These are phyloP conservation scores for Suhomyces emberorum DNA, from an alignment of 805 yeast species.

Conservation along the genomic window DNA sequence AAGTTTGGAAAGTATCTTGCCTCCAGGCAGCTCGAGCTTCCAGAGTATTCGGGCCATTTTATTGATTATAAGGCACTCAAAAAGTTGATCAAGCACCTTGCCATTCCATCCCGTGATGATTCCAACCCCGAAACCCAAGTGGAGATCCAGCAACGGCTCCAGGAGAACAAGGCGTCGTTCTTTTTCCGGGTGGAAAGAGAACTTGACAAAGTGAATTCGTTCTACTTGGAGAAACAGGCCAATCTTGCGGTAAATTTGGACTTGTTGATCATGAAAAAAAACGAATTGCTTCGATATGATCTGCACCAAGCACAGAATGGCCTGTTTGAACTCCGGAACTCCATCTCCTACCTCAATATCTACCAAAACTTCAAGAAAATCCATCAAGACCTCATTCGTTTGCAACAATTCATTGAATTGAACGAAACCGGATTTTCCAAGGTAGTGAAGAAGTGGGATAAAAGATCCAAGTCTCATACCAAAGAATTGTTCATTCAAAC, in stretches of 20 bases:
- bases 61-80: constrained; percentile 92
- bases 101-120: constrained; percentile 35
- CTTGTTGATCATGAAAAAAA: constrained; percentile 68
- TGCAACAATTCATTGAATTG: constrained; percentile 91
- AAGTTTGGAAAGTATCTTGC: constrained; percentile 96
- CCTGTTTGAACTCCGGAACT: constrained; percentile 47
- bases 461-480: constrained; percentile 89
- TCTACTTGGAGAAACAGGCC: constrained; percentile 86
- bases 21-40: constrained; percentile 88
- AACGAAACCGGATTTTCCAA: constrained; percentile 96
- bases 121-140: constrained; percentile 14
- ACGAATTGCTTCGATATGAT: constrained; percentile 38
- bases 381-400: constrained; percentile 79
- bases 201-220: constrained; percentile 90
- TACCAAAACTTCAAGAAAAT: constrained; percentile 88
- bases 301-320: constrained; percentile 1
- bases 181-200: constrained; percentile 91
- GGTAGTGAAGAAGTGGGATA: constrained; percentile 97
- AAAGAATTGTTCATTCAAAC: constrained; percentile 88
- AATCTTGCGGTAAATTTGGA: constrained; percentile 79
- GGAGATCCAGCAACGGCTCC: constrained; percentile 49
- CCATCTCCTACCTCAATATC: constrained; percentile 75
- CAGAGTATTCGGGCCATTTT: constrained; percentile 91
- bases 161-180: constrained; percentile 87
- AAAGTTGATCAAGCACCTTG: constrained; percentile 82